phyloP scores from a whole-genome alignment of 1,139 yeast species.

The Yamadazyma dendronema region DNA sequence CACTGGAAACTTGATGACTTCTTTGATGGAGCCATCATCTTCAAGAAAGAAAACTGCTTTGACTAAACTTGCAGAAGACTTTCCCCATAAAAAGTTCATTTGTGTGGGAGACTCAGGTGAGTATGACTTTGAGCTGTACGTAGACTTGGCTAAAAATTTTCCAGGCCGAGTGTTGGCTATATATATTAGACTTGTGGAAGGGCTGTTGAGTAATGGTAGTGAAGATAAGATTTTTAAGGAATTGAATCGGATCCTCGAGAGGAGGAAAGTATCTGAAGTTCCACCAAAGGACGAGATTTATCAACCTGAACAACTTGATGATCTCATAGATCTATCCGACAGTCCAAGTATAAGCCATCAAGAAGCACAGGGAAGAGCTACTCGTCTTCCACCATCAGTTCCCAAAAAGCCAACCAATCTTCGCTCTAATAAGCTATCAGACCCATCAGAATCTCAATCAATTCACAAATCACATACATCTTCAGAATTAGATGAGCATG shows the following conservation, averaged over 20 bases:
- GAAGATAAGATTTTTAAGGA: constrained; percentile 42
- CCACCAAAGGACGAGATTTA: constrained; percentile 3
- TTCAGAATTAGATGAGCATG: constrained; percentile 8
- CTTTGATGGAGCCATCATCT: constrained; percentile 83
- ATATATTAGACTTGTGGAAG: constrained; percentile 76
- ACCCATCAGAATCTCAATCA: neutral
- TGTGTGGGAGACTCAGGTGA: constrained; percentile 96
- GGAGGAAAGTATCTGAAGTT: constrained; percentile 2
- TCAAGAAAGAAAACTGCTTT: constrained; percentile 74
- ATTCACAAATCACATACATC: constrained; percentile 11
- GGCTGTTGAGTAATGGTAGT: constrained; percentile 58
- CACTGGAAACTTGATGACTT: constrained; percentile 72
- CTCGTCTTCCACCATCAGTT: constrained; percentile 36
- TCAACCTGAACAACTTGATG: constrained; percentile 18
- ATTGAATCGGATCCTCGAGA: constrained; percentile 17
- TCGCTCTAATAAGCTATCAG: constrained; percentile 14
- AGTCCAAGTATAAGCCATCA: constrained; percentile 3
- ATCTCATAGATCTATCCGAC: constrained; percentile 38
- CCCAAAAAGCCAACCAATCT: constrained; percentile 39
- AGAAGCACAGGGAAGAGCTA: constrained; percentile 14
- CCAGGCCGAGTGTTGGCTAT: constrained; percentile 72
- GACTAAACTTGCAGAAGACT: constrained; percentile 64
- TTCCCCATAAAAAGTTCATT: constrained; percentile 73
- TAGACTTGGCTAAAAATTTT: constrained; percentile 58
- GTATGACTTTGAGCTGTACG: constrained; percentile 88